phyloP scores from a whole-genome alignment of 306 rosid species.

The Prunus campanulata region DNA sequence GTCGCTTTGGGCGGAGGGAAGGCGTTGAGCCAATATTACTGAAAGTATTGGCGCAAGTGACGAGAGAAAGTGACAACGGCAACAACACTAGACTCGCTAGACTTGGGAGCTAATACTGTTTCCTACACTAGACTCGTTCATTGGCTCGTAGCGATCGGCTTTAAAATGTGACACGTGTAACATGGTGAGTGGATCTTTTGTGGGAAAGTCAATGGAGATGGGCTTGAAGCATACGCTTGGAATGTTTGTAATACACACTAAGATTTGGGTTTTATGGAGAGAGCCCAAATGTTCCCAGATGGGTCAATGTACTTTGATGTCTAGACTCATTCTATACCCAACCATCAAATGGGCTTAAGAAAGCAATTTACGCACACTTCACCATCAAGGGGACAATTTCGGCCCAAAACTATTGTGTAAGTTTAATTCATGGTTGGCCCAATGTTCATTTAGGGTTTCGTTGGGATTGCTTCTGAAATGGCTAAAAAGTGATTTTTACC shows the following conservation, averaged over 20 bases:
- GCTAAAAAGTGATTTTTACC: no score
- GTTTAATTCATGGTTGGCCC: no score
- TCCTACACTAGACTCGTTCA: background rate
- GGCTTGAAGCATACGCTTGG: background rate
- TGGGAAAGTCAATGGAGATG: background rate
- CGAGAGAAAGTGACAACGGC: background rate
- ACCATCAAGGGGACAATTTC: no score
- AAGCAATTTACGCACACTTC: no score
- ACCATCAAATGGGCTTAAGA: background rate
- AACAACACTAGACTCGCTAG: background rate
- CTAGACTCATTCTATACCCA: background rate
- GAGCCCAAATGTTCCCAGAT: background rate
- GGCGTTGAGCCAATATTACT: background rate
- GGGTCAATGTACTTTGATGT: no score
- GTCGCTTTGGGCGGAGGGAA: background rate
- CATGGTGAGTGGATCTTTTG: background rate
- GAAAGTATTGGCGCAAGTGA: background rate
- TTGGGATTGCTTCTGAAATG: no score
- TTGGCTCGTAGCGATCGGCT: background rate
- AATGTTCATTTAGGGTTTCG: no score
- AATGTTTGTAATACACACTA: slow-evolving; percentile 10
- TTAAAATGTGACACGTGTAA: background rate
- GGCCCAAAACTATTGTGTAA: no score
- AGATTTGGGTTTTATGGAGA: background rate
- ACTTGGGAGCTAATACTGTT: background rate